Base-by-base conservation (phyloP, 768 basidiomycete genomes). In the Lactarius deliciosus region DNA sequence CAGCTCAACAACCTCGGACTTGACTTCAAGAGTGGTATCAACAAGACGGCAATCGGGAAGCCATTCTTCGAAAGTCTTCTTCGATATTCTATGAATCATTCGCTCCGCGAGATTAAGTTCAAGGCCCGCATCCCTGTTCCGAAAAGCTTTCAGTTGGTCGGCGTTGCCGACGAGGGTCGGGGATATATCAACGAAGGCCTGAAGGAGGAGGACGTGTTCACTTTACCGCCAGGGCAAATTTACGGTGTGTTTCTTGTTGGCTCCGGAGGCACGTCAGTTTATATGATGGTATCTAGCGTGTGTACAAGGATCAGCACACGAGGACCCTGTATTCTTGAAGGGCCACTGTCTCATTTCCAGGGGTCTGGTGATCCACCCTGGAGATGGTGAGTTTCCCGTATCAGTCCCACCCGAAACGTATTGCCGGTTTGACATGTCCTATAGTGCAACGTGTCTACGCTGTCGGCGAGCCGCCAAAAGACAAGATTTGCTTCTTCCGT, bases 81-180 rank as follows among this genome's bases (percentile, higher is more conserved):
- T 22, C 77, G 84, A 41, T 85, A 86, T 40, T 82, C 87, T 0
- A 84, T 85, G 75, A 83, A 83, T 43, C 83, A 86, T 67, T 83
- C 90, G 6, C 76, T 95, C 47, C 82, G 91, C 6, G 85, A 85
- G 54, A 85, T 94, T 70, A 94, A 94, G 71, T 85, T 89, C 70
- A 79, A 81, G 47, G 93, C 92, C 0, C 81, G 91, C 10, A 90
- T 96, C 30, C 85, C 81, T 3, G 81, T 96, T 8, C 87, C 87
- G 0, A 76, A 86, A 0, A 87, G 86, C 65, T 85, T 85, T 64
- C 79, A 87, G 34, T 80, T 96, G 0, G 89, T 93, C 10, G 93
- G 94, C 0, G 83, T 94, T 6, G 89, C 91, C 2, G 93, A 96
- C 71, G 91, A 94, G 75, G 91, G 91, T 9, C 43, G n/a, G 22